Evolutionary conservation across 2,329 filamentous ascomycete species (phyloP), one percentile per base, ranked within the genome.

Genomic region (Xylaria sp.): DNA sequence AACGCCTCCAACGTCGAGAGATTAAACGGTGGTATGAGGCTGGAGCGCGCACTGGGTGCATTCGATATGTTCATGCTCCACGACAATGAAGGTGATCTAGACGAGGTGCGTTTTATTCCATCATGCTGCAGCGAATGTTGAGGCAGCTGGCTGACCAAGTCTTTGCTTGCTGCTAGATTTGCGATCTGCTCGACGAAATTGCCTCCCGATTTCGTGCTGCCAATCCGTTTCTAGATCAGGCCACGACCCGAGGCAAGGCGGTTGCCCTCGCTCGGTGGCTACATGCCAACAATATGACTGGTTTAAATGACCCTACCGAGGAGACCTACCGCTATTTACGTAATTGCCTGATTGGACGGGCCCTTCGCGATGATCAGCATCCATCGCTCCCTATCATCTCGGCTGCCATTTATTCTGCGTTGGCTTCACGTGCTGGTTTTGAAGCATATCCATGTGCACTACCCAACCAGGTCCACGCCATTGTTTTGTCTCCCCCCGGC

Each of bases 31-130:
- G 79, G 87, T 21, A 74, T 85, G 70, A 69, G 69, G 7, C 80
- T 97, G 19, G 93, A 97, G 73, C 84, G 85, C 59, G 90, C 90
- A 1, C 79, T 98, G 15, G 90, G 88, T 19, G 90, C 90, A 13
- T 96, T 96, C 74, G 95, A 98, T 75, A 84, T 98, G 76, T 98
- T 98, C 76, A 87, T 96, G 46, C 80, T 94, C 27, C 87, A 90
- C 66, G 89, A 90, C 56, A 84, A 87, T 17, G 81, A 83, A 29
- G 87, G 89, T n/a, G 92, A 96, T 72, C 77, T 94, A 53, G 83
- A 90, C 58, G 87, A 92, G 78, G 89, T 90, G 77, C 46, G 64
- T 55, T 17, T 27, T 19, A 11, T 19, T 27, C 15, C 15, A 5
- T 25, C 29, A 15, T 27, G 29, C 17, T 13, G 35, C 13, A 13